Evolutionary conservation across 805 yeast species (phyloP).

Genomic region (Saturnispora besseyi): DNA sequence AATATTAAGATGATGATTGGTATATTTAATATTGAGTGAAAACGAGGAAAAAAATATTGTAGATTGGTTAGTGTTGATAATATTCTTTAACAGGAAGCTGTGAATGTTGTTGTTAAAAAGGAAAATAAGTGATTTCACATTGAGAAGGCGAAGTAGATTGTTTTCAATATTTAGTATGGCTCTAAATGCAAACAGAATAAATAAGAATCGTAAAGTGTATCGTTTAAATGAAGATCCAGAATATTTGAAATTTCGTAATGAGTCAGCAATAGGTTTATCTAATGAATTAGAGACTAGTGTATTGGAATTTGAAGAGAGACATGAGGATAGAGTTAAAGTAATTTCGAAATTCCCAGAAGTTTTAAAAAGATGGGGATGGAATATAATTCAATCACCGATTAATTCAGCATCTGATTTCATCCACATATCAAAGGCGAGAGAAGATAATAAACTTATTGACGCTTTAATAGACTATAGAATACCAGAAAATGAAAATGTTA

Average conservation of each 20-base stretch:
- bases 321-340: not conserved
- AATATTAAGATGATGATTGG: not conserved
- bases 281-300: conserved; percentile 2
- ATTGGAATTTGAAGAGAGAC: not conserved
- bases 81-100: too few species aligned
- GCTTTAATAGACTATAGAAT: conserved; percentile 9
- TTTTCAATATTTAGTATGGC: not conserved
- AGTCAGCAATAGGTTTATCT: not conserved
- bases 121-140: not conserved
- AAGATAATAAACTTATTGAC: conserved; percentile 1
- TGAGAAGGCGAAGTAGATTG: not conserved
- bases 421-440: conserved; percentile 4
- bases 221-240: not conserved
- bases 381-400: conserved; percentile 9
- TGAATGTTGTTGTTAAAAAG: not conserved
- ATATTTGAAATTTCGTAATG: not conserved
- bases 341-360: conserved; percentile 1
- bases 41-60: too few species aligned
- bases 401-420: conserved; percentile 2
- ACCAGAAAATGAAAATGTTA: not conserved
- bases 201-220: not conserved
- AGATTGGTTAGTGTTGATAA: not conserved
- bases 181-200: not conserved
- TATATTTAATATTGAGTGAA: too few species aligned
- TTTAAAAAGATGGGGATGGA: conserved; percentile 6